Base-by-base conservation (phyloP, 352 stramenopile genomes). In the Aphanomyces stellatus region DNA sequence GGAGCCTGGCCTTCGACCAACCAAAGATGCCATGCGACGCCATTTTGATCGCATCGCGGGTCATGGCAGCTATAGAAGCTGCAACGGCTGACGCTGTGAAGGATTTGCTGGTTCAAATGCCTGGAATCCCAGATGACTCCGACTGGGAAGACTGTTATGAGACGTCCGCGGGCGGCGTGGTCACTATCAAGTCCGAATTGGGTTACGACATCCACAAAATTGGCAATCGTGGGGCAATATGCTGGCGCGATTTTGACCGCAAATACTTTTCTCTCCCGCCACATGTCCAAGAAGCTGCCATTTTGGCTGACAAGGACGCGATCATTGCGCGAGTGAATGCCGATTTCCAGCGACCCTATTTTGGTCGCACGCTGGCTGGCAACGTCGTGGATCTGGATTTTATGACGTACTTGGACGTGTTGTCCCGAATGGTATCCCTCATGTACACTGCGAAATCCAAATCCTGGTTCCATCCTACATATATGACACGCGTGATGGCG, bases 331-430 rank as follows among this genome's bases (percentile, higher is more conserved):
- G 76, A 15, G 65, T 96, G 31, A 95, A 96, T 57, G 71, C 81
- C 4, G 85, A 96, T 59, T 96, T 90, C 72, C 88, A 96, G 73
- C 95, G 95, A 73, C 82, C 81, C 35, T 95, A 93, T 74, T 96
- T 96, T 69, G 88, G 88, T 11, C 76, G 73, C 53, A 85, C 87
- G 67, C 66, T 75, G 55, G 78, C 71, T 33, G 82, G 75, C 13
- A 65, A 80, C 25, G 62, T 49, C n/a, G 81, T 76, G 31, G 88
- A 93, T 28, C 40, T 96, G 30, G 76, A 90, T 13, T 80, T 91
- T 57, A 94, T 96, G 88, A 89, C 88, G 62, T 96, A 96, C 71
- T 70, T 65, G 41, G 79, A 92, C n/a, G 86, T 95, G 11, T 57
- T 93, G n/a, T 53, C 74, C 33, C 81, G 86, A 27, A 81, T 95